Percentiles rank a stretch among this genome's conserved stretches.
Evolutionary conservation across 768 basidiomycete species (phyloP).

Genomic region (Amanita rubescens): DNA sequence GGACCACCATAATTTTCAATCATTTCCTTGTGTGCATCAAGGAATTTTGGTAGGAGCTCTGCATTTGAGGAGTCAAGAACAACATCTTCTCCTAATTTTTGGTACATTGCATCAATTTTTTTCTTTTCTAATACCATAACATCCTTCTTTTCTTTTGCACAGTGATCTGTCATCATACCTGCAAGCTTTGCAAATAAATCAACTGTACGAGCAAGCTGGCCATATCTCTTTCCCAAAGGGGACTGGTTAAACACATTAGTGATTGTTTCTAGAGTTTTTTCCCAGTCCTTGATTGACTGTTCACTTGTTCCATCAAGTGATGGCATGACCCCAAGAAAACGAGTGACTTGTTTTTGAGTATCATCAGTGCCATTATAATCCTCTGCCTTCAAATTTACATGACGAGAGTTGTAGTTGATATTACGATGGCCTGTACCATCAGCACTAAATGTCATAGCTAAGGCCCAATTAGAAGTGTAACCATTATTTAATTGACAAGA

Average conservation of each 20-base stretch:
- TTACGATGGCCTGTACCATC: conserved; percentile 10
- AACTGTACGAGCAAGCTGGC: conserved; percentile 9
- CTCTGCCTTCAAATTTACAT: conserved; percentile 14
- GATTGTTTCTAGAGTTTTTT: conserved; percentile 11
- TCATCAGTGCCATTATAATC: conserved; percentile 5
- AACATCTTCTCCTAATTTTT: conserved; percentile 16
- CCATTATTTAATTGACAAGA: not conserved
- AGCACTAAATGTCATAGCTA: conserved; percentile 7
- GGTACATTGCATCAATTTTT: conserved; percentile 15
- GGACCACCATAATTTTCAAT: conserved; percentile 19
- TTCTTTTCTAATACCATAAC: conserved; percentile 13
- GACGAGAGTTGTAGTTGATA: conserved; percentile 10
- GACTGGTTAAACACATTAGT: conserved; percentile 15
- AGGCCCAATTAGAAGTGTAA: conserved; percentile 9
- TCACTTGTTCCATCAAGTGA: not conserved
- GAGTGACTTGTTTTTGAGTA: conserved; percentile 2
- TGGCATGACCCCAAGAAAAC: conserved; percentile 11
- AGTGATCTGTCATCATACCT: conserved; percentile 17
- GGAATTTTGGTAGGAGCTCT: conserved; percentile 15
- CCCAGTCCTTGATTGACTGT: conserved; percentile 14
- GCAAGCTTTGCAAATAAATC: conserved; percentile 10
- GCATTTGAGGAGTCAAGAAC: conserved; percentile 12
- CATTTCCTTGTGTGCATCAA: conserved; percentile 14
- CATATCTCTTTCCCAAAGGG: conserved; percentile 15
- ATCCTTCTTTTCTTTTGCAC: conserved; percentile 23